A percentile compares a stretch with the other conserved stretches of the same genome.
phyloP scores from a whole-genome alignment of 2,329 filamentous ascomycete species.

The Aspergillus sp. region DNA sequence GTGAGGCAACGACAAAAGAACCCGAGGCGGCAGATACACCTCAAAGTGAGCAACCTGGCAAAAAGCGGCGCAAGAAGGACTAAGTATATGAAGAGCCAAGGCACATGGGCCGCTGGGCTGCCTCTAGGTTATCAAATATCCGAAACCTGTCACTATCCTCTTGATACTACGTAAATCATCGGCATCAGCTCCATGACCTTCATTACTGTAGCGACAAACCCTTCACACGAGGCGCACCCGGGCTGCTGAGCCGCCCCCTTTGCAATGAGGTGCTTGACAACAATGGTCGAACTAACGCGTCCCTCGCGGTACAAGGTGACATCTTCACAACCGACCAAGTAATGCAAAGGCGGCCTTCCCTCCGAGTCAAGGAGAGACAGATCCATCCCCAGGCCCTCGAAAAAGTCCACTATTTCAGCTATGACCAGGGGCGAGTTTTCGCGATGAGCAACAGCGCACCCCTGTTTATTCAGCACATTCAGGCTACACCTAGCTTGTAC shows the following conservation, averaged over 20 bases:
- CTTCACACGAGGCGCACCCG: not conserved
- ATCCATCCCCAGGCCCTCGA: not conserved
- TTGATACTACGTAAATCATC: too few relatives aligned
- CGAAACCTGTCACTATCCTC: too few relatives aligned
- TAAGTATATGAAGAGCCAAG: not conserved
- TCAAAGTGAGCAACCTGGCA: conserved; percentile 1
- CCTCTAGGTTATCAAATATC: too few relatives aligned
- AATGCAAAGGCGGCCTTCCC: not conserved
- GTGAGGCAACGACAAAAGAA: not conserved
- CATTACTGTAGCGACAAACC: not conserved
- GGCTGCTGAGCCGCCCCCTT: not conserved
- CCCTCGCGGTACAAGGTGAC: too few relatives aligned
- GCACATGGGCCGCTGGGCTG: too few relatives aligned
- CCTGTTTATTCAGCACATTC: not conserved
- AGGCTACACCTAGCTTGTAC: not conserved
- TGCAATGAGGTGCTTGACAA: too few relatives aligned
- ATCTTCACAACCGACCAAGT: not conserved
- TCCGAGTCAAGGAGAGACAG: not conserved
- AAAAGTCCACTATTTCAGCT: not conserved
- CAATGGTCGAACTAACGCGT: too few relatives aligned
- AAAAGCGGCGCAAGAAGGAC: conserved; percentile 2
- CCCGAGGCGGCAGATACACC: not conserved
- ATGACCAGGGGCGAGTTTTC: not conserved
- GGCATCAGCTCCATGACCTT: too few relatives aligned
- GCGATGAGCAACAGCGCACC: not conserved